A percentile compares a stretch with the other conserved stretches of the same genome.
phyloP scores from a whole-genome alignment of 1,284 basidiomycete species.

The Naganishia cerealis region DNA sequence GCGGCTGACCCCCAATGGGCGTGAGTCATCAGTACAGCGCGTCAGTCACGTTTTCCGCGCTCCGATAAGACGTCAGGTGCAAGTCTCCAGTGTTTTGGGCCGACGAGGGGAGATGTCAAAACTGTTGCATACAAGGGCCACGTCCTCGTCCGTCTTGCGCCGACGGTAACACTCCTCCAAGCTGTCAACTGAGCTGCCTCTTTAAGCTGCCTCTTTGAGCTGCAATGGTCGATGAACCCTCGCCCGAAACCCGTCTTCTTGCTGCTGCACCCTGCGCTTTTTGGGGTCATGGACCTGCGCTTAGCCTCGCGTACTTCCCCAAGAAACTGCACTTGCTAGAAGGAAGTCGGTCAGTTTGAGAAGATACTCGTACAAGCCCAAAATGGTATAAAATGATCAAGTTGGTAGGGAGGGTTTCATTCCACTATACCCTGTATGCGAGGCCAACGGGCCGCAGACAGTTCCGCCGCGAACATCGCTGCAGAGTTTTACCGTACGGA shows the following conservation, averaged over 20 bases:
- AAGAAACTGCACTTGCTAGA: constrained; percentile 18
- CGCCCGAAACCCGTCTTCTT: constrained; percentile 1
- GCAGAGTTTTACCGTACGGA: constrained; percentile 15
- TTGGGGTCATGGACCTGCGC: constrained; percentile 6
- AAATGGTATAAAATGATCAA: not conserved
- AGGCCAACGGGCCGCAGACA: not conserved
- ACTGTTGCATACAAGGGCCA: too few species aligned
- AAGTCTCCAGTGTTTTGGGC: not conserved
- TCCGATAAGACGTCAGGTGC: constrained; percentile 3
- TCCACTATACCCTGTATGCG: constrained; percentile 20
- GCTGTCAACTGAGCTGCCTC: too few species aligned
- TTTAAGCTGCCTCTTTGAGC: not conserved
- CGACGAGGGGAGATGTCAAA: too few species aligned
- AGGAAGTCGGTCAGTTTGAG: not conserved
- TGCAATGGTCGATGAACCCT: not conserved
- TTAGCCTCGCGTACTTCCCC: constrained; percentile 19
- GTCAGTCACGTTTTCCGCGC: too few species aligned
- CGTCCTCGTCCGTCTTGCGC: too few species aligned
- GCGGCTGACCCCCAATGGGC: constrained; percentile 3
- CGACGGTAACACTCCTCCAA: too few species aligned
- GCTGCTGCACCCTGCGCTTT: constrained; percentile 1
- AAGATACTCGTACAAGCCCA: not conserved
- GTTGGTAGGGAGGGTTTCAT: constrained; percentile 9
- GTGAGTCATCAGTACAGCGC: constrained; percentile 8
- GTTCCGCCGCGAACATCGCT: not conserved